phyloP scores from a whole-genome alignment of 139 green algal genomes.

The Coelastrella sp. region DNA sequence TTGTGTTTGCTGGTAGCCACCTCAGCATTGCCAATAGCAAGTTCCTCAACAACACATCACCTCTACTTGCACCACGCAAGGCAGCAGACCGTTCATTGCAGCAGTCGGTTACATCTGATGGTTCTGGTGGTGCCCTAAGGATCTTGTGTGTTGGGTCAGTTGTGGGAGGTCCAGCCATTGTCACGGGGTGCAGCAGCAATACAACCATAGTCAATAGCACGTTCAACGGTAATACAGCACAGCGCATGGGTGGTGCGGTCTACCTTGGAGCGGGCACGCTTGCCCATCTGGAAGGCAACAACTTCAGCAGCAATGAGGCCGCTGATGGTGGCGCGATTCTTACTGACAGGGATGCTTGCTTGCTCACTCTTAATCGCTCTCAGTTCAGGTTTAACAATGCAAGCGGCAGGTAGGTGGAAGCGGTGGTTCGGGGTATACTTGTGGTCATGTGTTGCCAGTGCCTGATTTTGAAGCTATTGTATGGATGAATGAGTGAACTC shows the following conservation, averaged over 20 bases:
- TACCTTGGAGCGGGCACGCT: neutral
- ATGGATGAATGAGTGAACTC: too few species aligned
- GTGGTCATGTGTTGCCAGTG: too few species aligned
- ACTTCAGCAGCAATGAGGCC: neutral
- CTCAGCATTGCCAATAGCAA: neutral
- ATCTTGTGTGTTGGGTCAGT: too few species aligned
- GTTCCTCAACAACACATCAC: neutral
- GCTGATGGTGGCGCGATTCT: neutral
- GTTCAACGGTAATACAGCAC: neutral
- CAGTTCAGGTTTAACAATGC: neutral
- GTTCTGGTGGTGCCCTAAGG: too few species aligned
- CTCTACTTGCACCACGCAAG: neutral
- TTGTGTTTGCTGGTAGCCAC: conserved; percentile 8
- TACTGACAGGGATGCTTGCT: conserved; percentile 31
- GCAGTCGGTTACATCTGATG: neutral
- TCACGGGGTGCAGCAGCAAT: neutral
- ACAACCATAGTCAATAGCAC: conserved; percentile 6
- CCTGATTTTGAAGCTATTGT: too few species aligned
- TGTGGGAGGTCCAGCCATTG: too few species aligned
- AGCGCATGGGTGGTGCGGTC: neutral
- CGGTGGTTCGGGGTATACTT: too few species aligned
- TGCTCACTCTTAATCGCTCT: neutral
- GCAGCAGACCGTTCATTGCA: neutral
- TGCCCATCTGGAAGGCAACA: neutral
- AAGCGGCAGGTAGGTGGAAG: neutral